Base-by-base conservation (phyloP, 2,329 filamentous ascomycete genomes). In the Fusarium agapanthi region DNA sequence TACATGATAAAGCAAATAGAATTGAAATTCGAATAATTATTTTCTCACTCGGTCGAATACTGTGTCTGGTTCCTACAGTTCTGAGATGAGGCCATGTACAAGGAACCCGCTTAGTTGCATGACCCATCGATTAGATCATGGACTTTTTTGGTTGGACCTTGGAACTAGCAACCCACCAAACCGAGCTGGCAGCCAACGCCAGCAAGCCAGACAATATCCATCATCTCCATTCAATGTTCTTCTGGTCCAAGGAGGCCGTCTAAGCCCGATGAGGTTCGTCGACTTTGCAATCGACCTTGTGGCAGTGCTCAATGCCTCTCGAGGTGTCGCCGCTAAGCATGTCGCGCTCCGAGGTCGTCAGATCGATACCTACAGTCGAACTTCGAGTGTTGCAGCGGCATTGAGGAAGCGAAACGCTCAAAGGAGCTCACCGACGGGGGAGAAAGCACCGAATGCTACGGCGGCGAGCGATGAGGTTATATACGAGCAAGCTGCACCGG, bases 281-380 rank as follows among this genome's bases (percentile, higher is more conserved):
- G 91, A 88, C 83, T 89, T 87, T 78, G 83, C 86, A 71, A 85
- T 95, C 79, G 93, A 95, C 83, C 84, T 92, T 76, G 89, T 91
- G 74, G 89, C 91, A 68, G 86, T 95, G 72, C 86, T 92, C 80
- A 90, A 88, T 84, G 92, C 90, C 79, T 91, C 92, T 56, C 88
- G 90, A 67, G 88, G 88, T 38, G 87, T 95, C 68, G 92, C 91
- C 54, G 82, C 86, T 54, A 90, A 88, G 80, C 90, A 92, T 80
- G 79, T 88, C 54, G 88, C 88, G 65, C 83, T 92, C 58, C 85
- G 89, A 72, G 79, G 84, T 63, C 83, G 85, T 47, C 88, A 90
- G 80, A 79, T 89, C 61, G 86, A 88, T 67, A 82, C 81, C 47
- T 88, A 87, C 77, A 80, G 80, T 72, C 82, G 81, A 69, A 84